A percentile compares a stretch with the other conserved stretches of the same genome.
phyloP scores from a whole-genome alignment of 345 rosid genomes.

The Excoecaria cochinchinensis region DNA sequence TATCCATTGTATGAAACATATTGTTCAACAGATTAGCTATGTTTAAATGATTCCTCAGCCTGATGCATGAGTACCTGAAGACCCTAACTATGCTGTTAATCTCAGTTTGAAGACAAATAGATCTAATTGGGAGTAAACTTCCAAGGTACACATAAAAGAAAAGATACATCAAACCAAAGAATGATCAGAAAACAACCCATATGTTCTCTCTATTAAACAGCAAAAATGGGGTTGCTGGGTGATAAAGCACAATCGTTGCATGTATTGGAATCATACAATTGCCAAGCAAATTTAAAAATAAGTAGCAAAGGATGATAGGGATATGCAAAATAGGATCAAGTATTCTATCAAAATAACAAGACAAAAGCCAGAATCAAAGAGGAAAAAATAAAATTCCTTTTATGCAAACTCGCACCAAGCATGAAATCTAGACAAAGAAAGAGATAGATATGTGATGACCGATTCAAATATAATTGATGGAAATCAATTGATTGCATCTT shows the following conservation, averaged over 20 bases:
- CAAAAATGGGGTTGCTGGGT: neutral
- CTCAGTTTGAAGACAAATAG: neutral
- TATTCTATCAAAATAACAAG: neutral
- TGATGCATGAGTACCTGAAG: neutral
- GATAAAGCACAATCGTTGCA: neutral
- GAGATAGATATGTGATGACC: neutral
- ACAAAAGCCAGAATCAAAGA: neutral
- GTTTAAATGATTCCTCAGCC: neutral
- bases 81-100: neutral
- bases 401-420: neutral
- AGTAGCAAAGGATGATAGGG: neutral
- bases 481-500: neutral
- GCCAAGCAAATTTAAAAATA: neutral
- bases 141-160: neutral
- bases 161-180: conserved; percentile 3
- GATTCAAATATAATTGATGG: neutral
- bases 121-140: neutral
- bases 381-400: neutral
- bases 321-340: neutral
- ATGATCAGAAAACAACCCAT: neutral
- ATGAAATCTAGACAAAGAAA: neutral
- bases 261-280: neutral
- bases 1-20: neutral
- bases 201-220: neutral
- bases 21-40: neutral